Evolutionary conservation across 2,329 filamentous ascomycete species (phyloP), one percentile per base, ranked within the genome.

Genomic region (Penicillium paneum): DNA sequence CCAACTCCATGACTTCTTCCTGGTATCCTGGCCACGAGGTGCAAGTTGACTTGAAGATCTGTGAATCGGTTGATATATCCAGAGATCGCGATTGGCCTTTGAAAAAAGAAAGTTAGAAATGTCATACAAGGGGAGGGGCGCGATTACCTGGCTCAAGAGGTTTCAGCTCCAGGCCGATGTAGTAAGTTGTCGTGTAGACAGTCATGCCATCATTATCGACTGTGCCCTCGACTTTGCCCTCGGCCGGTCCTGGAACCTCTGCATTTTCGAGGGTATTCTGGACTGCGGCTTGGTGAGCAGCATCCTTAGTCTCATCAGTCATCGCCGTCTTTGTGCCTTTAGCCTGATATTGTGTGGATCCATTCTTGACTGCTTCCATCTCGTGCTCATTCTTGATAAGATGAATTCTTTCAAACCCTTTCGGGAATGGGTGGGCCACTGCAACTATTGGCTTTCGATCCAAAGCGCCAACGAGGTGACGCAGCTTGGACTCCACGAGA

Each of bases 111-210:
- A 10, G 46, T 72, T 62, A 72, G 66, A 66, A 62, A 59, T 52
- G 66, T 70, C 60, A 60, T 32, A 36, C 40, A 55, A 40, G 55
- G 31, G 19, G 51, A 21, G 43, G 17, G 49, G 15, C 11, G 42
- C 41, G 8, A 83, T 70, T 81, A 91, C 90, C 87, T 78, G 87
- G 83, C 35, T 81, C 81, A 52, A 97, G 76, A 64, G 87, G 83
- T 44, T 83, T 82, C 54, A 97, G 75, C 68, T 93, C 88, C 44
- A 97, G 80, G 34, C 94, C 94, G 67, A 99, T 91, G 70, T 97
- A 99, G 72, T 92, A 93, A 1, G 92, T 97, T 24, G 91, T 91
- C 0, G 93, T 97, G 70, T 90, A 96, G 28, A 97, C 76, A 42
- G 78, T 80, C 49, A 76, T 74, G 32, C 75, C 73, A 56, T 55